Conservation (phyloP, 352 stramenopile genomes). For the Phytophthora sojae region DNA sequence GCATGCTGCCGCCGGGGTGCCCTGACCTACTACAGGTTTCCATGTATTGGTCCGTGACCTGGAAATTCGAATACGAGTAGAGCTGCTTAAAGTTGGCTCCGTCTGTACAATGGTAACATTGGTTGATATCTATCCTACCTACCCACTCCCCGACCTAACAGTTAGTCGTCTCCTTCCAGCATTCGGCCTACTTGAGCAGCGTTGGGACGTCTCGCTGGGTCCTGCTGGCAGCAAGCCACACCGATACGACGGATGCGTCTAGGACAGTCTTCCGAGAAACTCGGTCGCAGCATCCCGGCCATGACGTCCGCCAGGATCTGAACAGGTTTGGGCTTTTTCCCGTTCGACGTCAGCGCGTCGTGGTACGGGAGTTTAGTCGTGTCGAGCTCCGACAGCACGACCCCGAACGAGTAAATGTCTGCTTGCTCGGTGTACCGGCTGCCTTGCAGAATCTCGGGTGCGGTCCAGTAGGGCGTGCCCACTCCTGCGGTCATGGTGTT, state of each 20-base stretch:
- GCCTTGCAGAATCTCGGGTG: slow-evolving; percentile 45
- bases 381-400: slow-evolving; percentile 49
- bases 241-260: slow-evolving; percentile 44
- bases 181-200: slow-evolving; percentile 27
- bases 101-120: too few relatives aligned
- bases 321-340: slow-evolving; percentile 47
- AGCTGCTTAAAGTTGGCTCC: too few relatives aligned
- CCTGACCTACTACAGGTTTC: too few relatives aligned
- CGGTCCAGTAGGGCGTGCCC: slow-evolving; percentile 42
- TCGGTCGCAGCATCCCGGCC: slow-evolving; percentile 50
- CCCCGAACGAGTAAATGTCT: slow-evolving; percentile 55
- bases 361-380: slow-evolving; percentile 40
- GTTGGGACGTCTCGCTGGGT: slow-evolving; percentile 40
- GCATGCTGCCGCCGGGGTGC: too few relatives aligned
- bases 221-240: slow-evolving; percentile 49
- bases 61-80: too few relatives aligned
- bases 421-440: slow-evolving; percentile 36
- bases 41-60: too few relatives aligned
- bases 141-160: too few relatives aligned
- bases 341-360: slow-evolving; percentile 27
- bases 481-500: slow-evolving; percentile 38
- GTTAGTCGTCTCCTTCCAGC: slow-evolving; percentile 13
- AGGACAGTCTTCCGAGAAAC: slow-evolving; percentile 53
- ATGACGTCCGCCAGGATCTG: slow-evolving; percentile 52
- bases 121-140: too few relatives aligned